Conservation (phyloP, 331 rosid species). For the Saraca asoca region DNA sequence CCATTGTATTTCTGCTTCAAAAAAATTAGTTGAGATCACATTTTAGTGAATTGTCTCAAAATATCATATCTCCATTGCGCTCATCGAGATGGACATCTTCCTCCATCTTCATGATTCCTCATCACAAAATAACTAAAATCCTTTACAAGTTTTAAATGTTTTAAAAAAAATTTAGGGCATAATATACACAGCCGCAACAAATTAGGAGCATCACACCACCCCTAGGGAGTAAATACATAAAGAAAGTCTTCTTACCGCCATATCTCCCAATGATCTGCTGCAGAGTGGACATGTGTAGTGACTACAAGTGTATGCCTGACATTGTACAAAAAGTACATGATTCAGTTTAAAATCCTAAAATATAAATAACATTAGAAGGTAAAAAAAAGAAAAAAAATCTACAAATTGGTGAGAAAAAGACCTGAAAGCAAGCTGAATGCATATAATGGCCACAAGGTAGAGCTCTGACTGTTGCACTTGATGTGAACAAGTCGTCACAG, state of each 20-base stretch:
- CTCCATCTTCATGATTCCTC: background rate
- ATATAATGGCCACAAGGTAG: conserved; percentile 98
- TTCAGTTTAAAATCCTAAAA: conserved; percentile 26
- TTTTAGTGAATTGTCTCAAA: background rate
- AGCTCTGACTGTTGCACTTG: conserved; percentile 92
- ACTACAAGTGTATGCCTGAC: conserved; percentile 91
- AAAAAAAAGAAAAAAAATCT: conserved; percentile 4
- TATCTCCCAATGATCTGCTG: conserved; percentile 98
- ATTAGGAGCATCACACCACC: conserved; percentile 6
- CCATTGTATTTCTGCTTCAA: too few species aligned
- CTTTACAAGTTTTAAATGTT: background rate
- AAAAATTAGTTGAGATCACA: too few species aligned
- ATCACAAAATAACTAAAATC: background rate
- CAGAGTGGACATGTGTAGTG: conserved; percentile 98
- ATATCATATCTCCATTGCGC: background rate
- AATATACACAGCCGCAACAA: conserved; percentile 18
- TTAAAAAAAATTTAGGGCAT: background rate
- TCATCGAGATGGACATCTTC: background rate
- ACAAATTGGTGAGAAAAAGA: conserved; percentile 33
- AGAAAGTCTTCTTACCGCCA: conserved; percentile 75
- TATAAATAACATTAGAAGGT: background rate
- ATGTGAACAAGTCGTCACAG: conserved; percentile 90
- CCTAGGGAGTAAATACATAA: background rate
- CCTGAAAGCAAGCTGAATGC: conserved; percentile 99
- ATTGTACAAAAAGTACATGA: conserved; percentile 41